Percentiles rank a stretch among this genome's conserved stretches.
Conservation (phyloP, 23 red algal genomes). For the Gracilaria caudata region DNA sequence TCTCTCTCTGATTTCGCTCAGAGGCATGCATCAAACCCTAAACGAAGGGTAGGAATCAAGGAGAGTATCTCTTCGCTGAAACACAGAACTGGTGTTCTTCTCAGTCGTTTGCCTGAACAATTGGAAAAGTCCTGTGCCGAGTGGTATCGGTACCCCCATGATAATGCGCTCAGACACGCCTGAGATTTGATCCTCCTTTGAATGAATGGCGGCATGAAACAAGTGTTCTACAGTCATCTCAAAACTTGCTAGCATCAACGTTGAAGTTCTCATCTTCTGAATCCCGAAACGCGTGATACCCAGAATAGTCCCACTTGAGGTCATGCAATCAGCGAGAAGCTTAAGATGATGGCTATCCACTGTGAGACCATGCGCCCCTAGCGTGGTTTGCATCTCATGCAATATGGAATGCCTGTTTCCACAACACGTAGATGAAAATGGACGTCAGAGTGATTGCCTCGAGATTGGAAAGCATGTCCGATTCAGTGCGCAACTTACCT, state of each 20-base stretch:
- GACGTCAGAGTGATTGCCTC: neutral
- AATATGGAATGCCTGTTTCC: slow-evolving; percentile 63
- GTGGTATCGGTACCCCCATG: slow-evolving; percentile 93
- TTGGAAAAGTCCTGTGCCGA: slow-evolving; percentile 91
- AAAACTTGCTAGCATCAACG: slow-evolving; percentile 97
- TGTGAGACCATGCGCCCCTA: slow-evolving; percentile 86
- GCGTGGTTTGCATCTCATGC: slow-evolving; percentile 87
- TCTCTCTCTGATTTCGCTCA: neutral
- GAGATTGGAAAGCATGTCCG: neutral
- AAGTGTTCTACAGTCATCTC: slow-evolving; percentile 99
- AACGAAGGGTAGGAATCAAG: slow-evolving; percentile 24
- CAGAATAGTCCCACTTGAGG: slow-evolving; percentile 72
- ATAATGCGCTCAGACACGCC: slow-evolving; percentile 96
- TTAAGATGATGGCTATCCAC: slow-evolving; percentile 90
- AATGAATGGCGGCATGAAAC: slow-evolving; percentile 97
- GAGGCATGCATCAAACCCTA: neutral
- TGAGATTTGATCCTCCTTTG: slow-evolving; percentile 77
- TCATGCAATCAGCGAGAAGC: slow-evolving; percentile 98
- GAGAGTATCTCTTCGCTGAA: slow-evolving; percentile 41
- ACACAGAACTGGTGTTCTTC: neutral
- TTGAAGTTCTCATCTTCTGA: slow-evolving; percentile 90
- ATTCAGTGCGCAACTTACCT: slow-evolving; percentile 11
- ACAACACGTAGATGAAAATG: neutral
- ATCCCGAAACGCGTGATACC: slow-evolving; percentile 95
- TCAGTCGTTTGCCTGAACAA: slow-evolving; percentile 53